Percentiles rank a stretch among this genome's conserved stretches.
These are phyloP conservation scores for Gnetum montanum DNA, from an alignment of 75 land plant species.

Conservation along the genomic window DNA sequence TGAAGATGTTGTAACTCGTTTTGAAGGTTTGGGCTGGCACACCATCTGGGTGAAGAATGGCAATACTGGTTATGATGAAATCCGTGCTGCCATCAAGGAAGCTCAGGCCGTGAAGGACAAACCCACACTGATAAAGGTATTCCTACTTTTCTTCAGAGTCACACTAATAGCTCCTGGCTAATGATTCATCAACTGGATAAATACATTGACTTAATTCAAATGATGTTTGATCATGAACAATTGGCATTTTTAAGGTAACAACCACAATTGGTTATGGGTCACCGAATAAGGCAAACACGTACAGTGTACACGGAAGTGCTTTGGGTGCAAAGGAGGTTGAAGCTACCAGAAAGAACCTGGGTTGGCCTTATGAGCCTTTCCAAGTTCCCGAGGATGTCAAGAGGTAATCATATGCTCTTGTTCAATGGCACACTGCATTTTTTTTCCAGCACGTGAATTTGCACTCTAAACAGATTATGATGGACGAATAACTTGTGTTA, in stretches of 20 bases:
- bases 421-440: no score
- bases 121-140: conserved; percentile 93
- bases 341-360: conserved; percentile 83
- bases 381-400: conserved; percentile 94
- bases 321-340: conserved; percentile 90
- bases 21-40: conserved; percentile 96
- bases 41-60: conserved; percentile 98
- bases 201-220: neutral
- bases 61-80: conserved; percentile 74
- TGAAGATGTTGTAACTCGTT: conserved; percentile 69
- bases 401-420: conserved; percentile 46
- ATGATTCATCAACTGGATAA: neutral
- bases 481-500: no score
- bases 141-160: neutral
- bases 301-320: conserved; percentile 69
- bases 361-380: conserved; percentile 93
- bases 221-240: neutral
- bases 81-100: conserved; percentile 63
- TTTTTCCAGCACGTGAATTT: no score
- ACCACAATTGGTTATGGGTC: conserved; percentile 96
- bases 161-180: neutral
- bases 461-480: no score
- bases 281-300: conserved; percentile 91
- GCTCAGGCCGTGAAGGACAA: conserved; percentile 80
- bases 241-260: conserved; percentile 45